These are phyloP conservation scores for Bryopsis sp. DNA, from an alignment of 139 green algal species.

Conservation along the genomic window DNA sequence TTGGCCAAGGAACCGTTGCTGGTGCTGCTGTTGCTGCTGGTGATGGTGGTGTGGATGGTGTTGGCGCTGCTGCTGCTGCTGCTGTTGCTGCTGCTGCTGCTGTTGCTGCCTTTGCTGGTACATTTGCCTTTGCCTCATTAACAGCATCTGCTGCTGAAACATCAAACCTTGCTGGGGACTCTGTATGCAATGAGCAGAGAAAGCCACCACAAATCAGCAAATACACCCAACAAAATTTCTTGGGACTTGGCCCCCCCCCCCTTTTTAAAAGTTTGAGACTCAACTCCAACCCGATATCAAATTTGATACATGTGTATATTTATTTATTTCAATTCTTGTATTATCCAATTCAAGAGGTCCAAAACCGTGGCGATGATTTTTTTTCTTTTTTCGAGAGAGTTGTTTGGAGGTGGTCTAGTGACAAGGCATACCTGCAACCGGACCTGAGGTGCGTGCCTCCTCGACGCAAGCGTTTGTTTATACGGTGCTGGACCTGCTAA, in stretches of 20 bases:
- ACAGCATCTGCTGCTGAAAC: background rate
- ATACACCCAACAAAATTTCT: background rate
- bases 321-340: background rate
- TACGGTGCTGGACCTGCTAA: background rate
- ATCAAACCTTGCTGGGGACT: background rate
- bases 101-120: conserved; percentile 8
- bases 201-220: background rate
- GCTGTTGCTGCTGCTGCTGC: conserved; percentile 12
- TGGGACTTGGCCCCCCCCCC: background rate
- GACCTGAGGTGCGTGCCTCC: background rate
- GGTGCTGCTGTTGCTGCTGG: conserved; percentile 17
- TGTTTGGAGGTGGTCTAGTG: background rate
- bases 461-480: background rate
- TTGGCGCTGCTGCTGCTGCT: background rate
- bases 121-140: conserved; percentile 3
- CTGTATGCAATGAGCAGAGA: background rate
- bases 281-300: background rate
- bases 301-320: background rate
- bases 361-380: background rate
- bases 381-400: background rate
- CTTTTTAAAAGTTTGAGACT: conserved; percentile 6
- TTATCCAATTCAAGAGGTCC: background rate
- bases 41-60: conserved; percentile 1
- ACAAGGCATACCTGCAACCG: background rate
- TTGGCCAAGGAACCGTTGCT: too few species aligned